These are phyloP conservation scores for Serendipita sp. DNA, from an alignment of 768 basidiomycete genomes.

Conservation along the genomic window DNA sequence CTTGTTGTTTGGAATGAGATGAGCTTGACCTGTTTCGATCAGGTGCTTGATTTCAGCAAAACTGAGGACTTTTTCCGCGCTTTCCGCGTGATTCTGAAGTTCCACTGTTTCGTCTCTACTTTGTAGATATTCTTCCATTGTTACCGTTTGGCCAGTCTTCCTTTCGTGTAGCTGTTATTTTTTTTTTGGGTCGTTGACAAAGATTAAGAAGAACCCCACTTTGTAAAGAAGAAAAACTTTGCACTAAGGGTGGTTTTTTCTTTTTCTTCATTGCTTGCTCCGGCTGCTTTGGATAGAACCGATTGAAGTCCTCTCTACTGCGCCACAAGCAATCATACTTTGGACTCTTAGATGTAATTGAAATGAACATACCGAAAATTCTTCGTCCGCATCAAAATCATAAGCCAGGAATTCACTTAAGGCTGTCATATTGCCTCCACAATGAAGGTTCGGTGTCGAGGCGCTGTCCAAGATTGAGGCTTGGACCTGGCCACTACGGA, in stretches of 20 bases:
- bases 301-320: not conserved
- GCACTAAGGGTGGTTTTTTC: not conserved
- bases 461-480: not conserved
- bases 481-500: not conserved
- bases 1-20: slow-evolving; percentile 67
- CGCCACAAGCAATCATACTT: not conserved
- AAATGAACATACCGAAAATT: not conserved
- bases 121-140: not conserved
- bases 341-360: not conserved
- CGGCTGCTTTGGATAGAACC: not conserved
- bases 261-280: not conserved
- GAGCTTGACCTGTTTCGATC: slow-evolving; percentile 52
- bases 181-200: not conserved
- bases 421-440: not conserved
- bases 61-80: slow-evolving; percentile 15
- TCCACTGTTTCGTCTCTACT: not conserved
- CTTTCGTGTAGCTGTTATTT: not conserved
- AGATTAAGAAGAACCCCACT: not conserved
- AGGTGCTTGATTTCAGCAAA: slow-evolving; percentile 54
- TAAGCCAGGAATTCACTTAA: not conserved
- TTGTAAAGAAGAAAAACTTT: slow-evolving; percentile 1
- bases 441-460: not conserved
- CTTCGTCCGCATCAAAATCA: not conserved
- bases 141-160: not conserved
- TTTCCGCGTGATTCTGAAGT: too few relatives aligned